Evolutionary conservation across 306 rosid species (phyloP).

Genomic region (Citrullus mucosospermus): DNA sequence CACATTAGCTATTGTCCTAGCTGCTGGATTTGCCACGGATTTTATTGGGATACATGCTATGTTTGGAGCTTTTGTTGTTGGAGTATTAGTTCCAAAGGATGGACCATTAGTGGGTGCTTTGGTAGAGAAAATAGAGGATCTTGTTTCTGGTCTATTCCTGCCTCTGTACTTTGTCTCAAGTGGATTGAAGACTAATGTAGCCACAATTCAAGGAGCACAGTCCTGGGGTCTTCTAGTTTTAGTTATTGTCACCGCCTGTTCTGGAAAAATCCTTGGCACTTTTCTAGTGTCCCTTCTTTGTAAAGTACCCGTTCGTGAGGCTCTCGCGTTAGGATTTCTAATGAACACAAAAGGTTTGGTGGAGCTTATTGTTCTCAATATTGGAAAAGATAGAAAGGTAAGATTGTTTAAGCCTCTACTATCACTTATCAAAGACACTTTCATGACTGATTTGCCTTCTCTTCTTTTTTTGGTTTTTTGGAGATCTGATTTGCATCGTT

Average conservation of each 20-base stretch:
- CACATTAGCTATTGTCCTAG: slow-evolving; percentile 51
- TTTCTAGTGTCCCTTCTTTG: slow-evolving; percentile 31
- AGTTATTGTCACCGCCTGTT: slow-evolving; percentile 62
- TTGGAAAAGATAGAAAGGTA: slow-evolving; percentile 89
- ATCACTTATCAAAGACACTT: background rate
- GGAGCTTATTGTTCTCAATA: slow-evolving; percentile 81
- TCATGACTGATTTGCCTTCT: no score
- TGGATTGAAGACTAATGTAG: slow-evolving; percentile 73
- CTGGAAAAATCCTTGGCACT: slow-evolving; percentile 82
- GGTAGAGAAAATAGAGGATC: slow-evolving; percentile 84
- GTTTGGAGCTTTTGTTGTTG: slow-evolving; percentile 82
- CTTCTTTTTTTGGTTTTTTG: background rate
- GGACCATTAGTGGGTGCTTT: slow-evolving; percentile 60
- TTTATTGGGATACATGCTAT: slow-evolving; percentile 83
- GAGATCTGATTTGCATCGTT: background rate
- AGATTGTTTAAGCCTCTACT: background rate
- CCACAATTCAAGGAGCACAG: slow-evolving; percentile 60
- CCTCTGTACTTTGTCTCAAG: slow-evolving; percentile 80
- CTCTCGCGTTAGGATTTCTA: slow-evolving; percentile 62
- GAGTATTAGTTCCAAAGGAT: slow-evolving; percentile 63
- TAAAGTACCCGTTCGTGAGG: slow-evolving; percentile 54
- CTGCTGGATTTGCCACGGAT: slow-evolving; percentile 74
- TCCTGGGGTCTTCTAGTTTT: slow-evolving; percentile 77
- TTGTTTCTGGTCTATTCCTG: slow-evolving; percentile 69
- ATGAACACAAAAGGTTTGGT: slow-evolving; percentile 90